Base-by-base conservation (phyloP, 108 stramenopile species). In the Discostella pseudostelligera region DNA sequence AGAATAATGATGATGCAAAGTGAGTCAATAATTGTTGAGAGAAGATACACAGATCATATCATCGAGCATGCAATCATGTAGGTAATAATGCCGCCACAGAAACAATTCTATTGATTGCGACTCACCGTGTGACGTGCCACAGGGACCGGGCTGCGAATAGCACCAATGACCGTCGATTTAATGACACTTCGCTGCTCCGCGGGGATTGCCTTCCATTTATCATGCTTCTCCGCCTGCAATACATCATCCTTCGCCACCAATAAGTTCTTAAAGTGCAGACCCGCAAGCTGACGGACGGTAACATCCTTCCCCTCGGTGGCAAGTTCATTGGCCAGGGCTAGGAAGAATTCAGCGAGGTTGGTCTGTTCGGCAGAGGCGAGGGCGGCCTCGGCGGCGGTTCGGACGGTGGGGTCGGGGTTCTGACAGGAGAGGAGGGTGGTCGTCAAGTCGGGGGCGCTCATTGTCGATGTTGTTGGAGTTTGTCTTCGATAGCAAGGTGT, bases 231-330 rank as follows among this genome's bases (percentile, higher is more conserved):
- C 22, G 71, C 56, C 48, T 84, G 84, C 25, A 89, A 29, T 40
- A 70, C 70, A n/a, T 84, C 83, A 46, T 90, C 85, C 69, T 93
- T 83, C 35, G 86, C 90, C 14, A 67, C 74, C 19, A 96, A 70
- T 4, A 89, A 40, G 69, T 96, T 96, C 72, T 96, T 96, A 46
- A 96, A 76, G 77, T 90, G 69, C 13, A 96, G 53, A 20, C 90
- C 93, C 11, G 93, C 90, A 56, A 89, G 70, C 59, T 90, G 87
- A 29, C 95, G 87, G 14, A 75, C 84, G 17, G 68, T 70, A 12
- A 82, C 37, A 39, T 78, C 78, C 36, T 75, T 77, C 8, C 81
- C 87, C 66, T 92, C 93, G 48, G 75, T 79, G 1, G 84, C 67
- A 32, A 95, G 64, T 49, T 87, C 88, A 10, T 39, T 44, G 19